Base-by-base conservation (phyloP, 306 rosid species). In the Prunus mume region DNA sequence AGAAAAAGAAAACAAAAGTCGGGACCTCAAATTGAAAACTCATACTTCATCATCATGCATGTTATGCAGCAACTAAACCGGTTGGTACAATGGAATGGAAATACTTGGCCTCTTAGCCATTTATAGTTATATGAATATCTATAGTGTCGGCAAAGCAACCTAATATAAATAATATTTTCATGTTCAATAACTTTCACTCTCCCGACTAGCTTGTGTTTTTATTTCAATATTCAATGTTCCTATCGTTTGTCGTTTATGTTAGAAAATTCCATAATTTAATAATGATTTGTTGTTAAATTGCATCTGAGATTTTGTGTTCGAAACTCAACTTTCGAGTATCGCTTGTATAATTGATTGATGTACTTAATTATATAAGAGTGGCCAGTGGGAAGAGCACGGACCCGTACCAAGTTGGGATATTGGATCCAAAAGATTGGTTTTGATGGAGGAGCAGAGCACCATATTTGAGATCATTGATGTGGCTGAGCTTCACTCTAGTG, bases 341-440 rank as follows among this genome's bases (percentile, higher is more conserved):
- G 8, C 41, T 34, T 34, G 9, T 34, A 1, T 34, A 34, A 6
- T 34, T 34, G 41, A 34, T 34, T 34, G 41, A 34, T 6, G 41
- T 34, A 34, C 8, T 13, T 13, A 49, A 12, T 49, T 49, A 49
- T 49, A 0, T 49, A 11, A 12, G 15, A 5, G 6, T 49, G 41
- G 41, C 8, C 9, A 34, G 41, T 34, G 22, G 32, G 34, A 58
- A 13, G 41, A 72, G 79, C 81, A 74, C 79, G 85, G 85, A 83
- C 81, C 76, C 83, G 85, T 86, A 83, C 89, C 87, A 71, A 77
- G 32, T 68, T 71, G 83, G 83, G 81, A 80, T 74, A 45, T 61
- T 41, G 28, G 43, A 20, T 13, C 68, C 45, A 19, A 34, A 65
- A 10, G 69, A 65, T 34, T 41, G 24, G 69, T 28, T 60, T 75